A percentile compares a stretch with the other conserved stretches of the same genome.
Conservation (phyloP, 495 filamentous ascomycete genomes). For the Trichoderma asperelloides region DNA sequence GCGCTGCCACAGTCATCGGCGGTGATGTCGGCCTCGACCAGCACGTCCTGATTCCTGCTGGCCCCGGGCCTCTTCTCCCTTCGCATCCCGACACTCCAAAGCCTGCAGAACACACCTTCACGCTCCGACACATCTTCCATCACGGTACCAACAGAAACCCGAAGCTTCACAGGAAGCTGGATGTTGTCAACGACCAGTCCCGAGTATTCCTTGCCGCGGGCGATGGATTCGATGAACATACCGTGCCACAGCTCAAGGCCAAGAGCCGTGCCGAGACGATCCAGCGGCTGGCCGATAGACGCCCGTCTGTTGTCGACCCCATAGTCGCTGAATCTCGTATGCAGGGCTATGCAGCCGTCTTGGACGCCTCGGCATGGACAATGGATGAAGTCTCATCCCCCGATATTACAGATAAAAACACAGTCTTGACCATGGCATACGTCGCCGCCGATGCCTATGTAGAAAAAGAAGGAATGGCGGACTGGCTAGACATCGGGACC, state of each 20-base stretch:
- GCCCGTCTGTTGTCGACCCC: slow-evolving; percentile 61
- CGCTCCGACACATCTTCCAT: slow-evolving; percentile 81
- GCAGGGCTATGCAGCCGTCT: slow-evolving; percentile 48
- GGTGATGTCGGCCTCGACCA: slow-evolving; percentile 16
- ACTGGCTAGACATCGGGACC: slow-evolving; percentile 76
- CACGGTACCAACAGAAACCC: slow-evolving; percentile 72
- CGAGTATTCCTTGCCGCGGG: slow-evolving; percentile 56
- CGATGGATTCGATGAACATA: slow-evolving; percentile 45
- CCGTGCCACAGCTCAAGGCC: slow-evolving; percentile 37
- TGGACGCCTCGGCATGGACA: slow-evolving; percentile 68
- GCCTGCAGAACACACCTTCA: slow-evolving; percentile 44
- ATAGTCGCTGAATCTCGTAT: slow-evolving; percentile 60
- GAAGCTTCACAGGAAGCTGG: slow-evolving; percentile 61
- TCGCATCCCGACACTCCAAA: slow-evolving; percentile 30
- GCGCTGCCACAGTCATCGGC: slow-evolving; percentile 20
- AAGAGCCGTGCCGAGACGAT: slow-evolving; percentile 56
- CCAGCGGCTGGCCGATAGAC: slow-evolving; percentile 73
- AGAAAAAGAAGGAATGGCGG: slow-evolving; percentile 53
- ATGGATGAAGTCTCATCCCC: slow-evolving; percentile 71
- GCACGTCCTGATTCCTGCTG: slow-evolving; percentile 27
- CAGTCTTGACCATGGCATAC: slow-evolving; percentile 70
- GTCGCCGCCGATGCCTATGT: slow-evolving; percentile 90
- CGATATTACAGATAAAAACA: slow-evolving; percentile 77
- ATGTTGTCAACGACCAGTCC: slow-evolving; percentile 54
- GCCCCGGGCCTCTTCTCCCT: slow-evolving; percentile 24